A percentile compares a stretch with the other conserved stretches of the same genome.
Evolutionary conservation across 495 filamentous ascomycete genomes (phyloP).

Genomic region (Penicillium taxi): DNA sequence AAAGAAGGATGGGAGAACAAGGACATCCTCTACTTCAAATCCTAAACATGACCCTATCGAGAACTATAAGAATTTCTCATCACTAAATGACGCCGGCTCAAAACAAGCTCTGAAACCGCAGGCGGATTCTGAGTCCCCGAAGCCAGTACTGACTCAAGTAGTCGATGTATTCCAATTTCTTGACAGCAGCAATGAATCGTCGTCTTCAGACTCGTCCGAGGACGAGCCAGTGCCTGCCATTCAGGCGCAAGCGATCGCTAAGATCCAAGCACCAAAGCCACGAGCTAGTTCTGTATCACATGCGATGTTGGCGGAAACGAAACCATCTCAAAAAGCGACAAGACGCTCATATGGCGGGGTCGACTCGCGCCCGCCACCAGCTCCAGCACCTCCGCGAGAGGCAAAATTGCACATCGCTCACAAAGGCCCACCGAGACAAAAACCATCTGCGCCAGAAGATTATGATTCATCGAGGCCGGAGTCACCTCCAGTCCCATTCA

Average conservation of each 20-base stretch:
- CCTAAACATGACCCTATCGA: slow-evolving; percentile 12
- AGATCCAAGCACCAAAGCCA: slow-evolving; percentile 19
- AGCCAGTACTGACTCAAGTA: slow-evolving; percentile 15
- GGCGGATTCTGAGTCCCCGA: slow-evolving; percentile 9
- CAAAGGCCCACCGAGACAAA: slow-evolving; percentile 14
- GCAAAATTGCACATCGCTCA: slow-evolving; percentile 22
- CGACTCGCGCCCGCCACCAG: slow-evolving; percentile 16
- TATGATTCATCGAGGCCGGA: slow-evolving; percentile 7
- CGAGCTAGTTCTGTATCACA: slow-evolving; percentile 13
- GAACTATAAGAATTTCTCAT: slow-evolving; percentile 9
- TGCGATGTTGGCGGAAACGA: slow-evolving; percentile 10
- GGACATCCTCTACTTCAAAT: slow-evolving; percentile 25
- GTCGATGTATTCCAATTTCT: slow-evolving; percentile 40
- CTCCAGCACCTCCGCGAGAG: slow-evolving; percentile 16
- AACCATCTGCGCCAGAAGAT: slow-evolving; percentile 13
- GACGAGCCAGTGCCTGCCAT: slow-evolving; percentile 5
- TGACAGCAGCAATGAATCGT: slow-evolving; percentile 21
- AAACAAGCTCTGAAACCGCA: slow-evolving; percentile 12
- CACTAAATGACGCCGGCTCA: slow-evolving; percentile 10
- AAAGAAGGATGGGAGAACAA: slow-evolving; percentile 27
- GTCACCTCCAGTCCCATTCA: slow-evolving; percentile 5
- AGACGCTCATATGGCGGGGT: neutral
- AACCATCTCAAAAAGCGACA: slow-evolving; percentile 5
- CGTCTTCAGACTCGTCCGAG: slow-evolving; percentile 14
- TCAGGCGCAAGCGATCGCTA: slow-evolving; percentile 7